Evolutionary conservation across 176 grass and related monocot genomes (phyloP).

Genomic region (Phyllostachys edulis): DNA sequence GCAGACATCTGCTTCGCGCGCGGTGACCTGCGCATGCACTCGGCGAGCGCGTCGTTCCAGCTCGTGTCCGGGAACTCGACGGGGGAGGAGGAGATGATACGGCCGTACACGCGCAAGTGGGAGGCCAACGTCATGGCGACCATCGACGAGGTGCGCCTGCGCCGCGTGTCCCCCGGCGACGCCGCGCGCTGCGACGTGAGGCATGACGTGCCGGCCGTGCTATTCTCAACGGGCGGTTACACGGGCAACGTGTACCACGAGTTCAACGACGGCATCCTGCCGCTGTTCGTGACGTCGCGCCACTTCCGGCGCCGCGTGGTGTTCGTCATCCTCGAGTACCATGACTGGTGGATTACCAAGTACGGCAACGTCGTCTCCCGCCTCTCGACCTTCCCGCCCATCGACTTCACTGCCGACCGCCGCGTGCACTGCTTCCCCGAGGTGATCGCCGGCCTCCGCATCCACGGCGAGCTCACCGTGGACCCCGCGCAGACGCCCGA

Average conservation of each 20-base stretch:
- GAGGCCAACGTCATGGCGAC: constrained; percentile 65
- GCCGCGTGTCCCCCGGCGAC: constrained; percentile 21
- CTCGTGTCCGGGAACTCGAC: constrained; percentile 38
- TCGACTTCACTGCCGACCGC: constrained; percentile 59
- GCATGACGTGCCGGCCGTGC: constrained; percentile 67
- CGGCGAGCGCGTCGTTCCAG: constrained; percentile 64
- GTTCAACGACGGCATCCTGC: constrained; percentile 94
- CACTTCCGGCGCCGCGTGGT: constrained; percentile 59
- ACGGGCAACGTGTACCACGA: constrained; percentile 96
- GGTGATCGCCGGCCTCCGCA: constrained; percentile 71
- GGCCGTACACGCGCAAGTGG: constrained; percentile 93
- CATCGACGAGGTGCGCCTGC: constrained; percentile 68
- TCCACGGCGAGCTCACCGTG: constrained; percentile 77
- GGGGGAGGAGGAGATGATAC: constrained; percentile 45
- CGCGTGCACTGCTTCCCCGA: constrained; percentile 88
- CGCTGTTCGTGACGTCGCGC: constrained; percentile 75
- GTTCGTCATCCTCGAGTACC: constrained; percentile 77
- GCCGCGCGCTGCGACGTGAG: constrained; percentile 59
- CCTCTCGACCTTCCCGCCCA: constrained; percentile 60
- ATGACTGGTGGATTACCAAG: constrained; percentile 88
- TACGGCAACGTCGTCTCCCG: constrained; percentile 67
- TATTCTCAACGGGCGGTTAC: constrained; percentile 90
- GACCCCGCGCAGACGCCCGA: constrained; percentile 41
- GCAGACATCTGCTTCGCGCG: constrained; percentile 78
- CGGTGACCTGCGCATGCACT: constrained; percentile 78